Evolutionary conservation across 202 grass and related monocot genomes (phyloP), one percentile per base, ranked within the genome.

Genomic region (Sporobolus alterniflorus): DNA sequence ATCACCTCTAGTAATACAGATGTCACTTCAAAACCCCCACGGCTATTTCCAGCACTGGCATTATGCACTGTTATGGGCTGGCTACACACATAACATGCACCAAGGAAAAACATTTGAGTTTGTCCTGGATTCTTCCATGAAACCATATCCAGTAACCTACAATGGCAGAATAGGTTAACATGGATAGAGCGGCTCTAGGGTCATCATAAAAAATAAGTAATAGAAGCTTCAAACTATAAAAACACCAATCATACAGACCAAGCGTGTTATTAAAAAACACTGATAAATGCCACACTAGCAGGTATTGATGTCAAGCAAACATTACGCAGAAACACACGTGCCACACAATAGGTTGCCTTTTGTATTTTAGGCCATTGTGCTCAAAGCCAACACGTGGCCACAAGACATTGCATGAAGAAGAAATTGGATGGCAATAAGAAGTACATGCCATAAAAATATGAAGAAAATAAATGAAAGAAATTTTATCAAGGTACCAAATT

Each of bases 1-100:
- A 30, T 89, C 71, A 84, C 71, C 82, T 81, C 63, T 47, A 63
- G 43, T 33, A 82, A 77, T 77, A 82, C 40, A 73, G 22, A 85
- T 16, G 72, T 42, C 47, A 55, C 11, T 67, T 77, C 67, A 82
- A 67, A 73, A 67, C 24, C 41, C 25, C 41, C 3, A 80, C 31
- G 71, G 34, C 62, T 77, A 78, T 78, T 86, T 75, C 60, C 49
- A 75, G 71, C 41, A 75, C 69, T 60, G n/a, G 71, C 71, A 61
- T 70, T 39, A 39, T 39, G 36, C 36, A 39, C 7, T 39, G 6
- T 39, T 39, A 39, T 7, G 7, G 36, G 36, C 36, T 39, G 36
- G 36, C 36, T 7, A 39, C 36, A 39, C 7, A 7, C 36, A 39
- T 39, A 7, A 39, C 28, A 81, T 68, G 77, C 50, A 76, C 64